phyloP scores from a whole-genome alignment of 2,329 filamentous ascomycete species.

The Tolypocladium cylindrosporum region DNA sequence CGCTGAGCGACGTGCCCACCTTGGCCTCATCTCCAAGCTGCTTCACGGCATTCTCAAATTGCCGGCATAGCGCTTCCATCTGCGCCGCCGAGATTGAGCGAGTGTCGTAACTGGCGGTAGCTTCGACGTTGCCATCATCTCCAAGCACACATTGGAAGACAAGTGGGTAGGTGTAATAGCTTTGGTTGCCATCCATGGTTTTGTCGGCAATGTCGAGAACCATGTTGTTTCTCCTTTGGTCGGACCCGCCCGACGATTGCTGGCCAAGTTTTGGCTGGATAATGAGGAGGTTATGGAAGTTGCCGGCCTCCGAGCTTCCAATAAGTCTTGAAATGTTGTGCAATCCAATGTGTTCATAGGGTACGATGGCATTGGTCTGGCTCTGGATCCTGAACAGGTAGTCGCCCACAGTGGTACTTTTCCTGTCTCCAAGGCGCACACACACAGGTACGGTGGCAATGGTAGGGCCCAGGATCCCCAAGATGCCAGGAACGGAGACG shows the following conservation, averaged over 20 bases:
- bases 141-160: neutral
- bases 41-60: neutral
- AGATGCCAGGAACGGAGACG: constrained; percentile 14
- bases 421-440: constrained; percentile 5
- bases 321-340: constrained; percentile 7
- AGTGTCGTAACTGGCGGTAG: neutral
- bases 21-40: constrained; percentile 4
- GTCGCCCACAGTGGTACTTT: neutral
- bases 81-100: neutral
- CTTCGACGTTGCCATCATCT: neutral
- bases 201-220: neutral
- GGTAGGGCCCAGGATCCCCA: constrained; percentile 17
- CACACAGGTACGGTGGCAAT: constrained; percentile 20
- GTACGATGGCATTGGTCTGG: constrained; percentile 3
- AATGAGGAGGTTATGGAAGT: neutral
- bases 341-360: constrained; percentile 12
- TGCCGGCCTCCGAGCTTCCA: neutral
- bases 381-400: constrained; percentile 6
- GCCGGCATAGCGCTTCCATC: neutral
- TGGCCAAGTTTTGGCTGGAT: neutral
- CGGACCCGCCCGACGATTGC: neutral
- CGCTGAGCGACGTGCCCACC: constrained; percentile 14
- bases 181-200: neutral
- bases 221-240: too few relatives aligned
- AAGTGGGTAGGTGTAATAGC: neutral